Evolutionary conservation across 78 protist species (phyloP).

Genomic region (Dictyostelium brefeldianum): DNA sequence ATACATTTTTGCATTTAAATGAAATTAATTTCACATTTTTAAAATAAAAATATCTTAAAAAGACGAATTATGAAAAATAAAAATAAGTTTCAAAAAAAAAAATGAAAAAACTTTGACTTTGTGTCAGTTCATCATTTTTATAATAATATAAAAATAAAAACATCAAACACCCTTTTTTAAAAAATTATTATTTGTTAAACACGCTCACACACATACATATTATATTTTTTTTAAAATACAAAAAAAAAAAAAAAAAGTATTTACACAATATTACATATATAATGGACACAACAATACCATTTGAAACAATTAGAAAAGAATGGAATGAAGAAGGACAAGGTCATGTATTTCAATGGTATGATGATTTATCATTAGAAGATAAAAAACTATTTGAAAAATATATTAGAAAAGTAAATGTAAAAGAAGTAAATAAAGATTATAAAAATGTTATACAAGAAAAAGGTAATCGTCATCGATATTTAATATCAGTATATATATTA

Average conservation of each 20-base stretch:
- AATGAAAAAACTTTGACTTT: too few species aligned
- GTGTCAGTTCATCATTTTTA: too few species aligned
- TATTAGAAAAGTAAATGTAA: slow-evolving; percentile 40
- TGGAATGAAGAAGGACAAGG: slow-evolving; percentile 87
- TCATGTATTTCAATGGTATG: slow-evolving; percentile 83
- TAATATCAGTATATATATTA: too few species aligned
- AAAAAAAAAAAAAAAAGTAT: not conserved
- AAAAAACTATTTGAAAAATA: slow-evolving; percentile 35
- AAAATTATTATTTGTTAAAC: not conserved
- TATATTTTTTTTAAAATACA: not conserved
- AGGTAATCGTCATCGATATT: slow-evolving; percentile 3
- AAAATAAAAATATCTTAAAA: too few species aligned
- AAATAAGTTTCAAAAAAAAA: too few species aligned
- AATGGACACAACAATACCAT: not conserved
- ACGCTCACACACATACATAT: not conserved
- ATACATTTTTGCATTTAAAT: too few species aligned
- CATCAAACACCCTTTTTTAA: too few species aligned
- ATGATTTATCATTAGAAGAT: slow-evolving; percentile 36
- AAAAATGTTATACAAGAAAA: slow-evolving; percentile 27
- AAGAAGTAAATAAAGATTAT: slow-evolving; percentile 54
- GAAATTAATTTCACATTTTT: too few species aligned
- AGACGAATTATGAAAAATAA: too few species aligned
- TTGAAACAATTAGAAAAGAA: slow-evolving; percentile 25
- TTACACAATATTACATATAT: not conserved
- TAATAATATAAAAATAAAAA: too few species aligned